Evolutionary conservation across 2,329 filamentous ascomycete species (phyloP), one percentile per base, ranked within the genome.

Genomic region (Fusarium secorum): DNA sequence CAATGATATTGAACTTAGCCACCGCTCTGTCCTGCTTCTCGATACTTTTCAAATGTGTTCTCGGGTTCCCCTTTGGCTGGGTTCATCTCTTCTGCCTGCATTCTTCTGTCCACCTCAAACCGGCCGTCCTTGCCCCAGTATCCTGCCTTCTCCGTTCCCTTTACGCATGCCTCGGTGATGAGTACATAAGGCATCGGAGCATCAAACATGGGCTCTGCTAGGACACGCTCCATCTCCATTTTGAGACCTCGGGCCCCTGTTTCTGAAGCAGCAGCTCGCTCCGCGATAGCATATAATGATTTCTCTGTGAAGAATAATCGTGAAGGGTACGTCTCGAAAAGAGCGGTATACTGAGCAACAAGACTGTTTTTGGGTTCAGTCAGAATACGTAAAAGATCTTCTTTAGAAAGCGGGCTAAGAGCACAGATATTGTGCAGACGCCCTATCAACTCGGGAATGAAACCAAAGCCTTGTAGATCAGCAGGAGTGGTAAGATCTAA

Each of bases 361-460:
- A 99, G 87, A 57, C 91, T 93, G 82, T 98, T 97, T 63, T 93
- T 90, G 2, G 96, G 96, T 79, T 98, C 95, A 0, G 94, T 98
- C 41, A 99, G 86, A 68, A 99, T 96, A 56, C 95, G 90, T 56
- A 95, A 89, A 17, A 99, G 89, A 64, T 91, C 88, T 28, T 85
- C 78, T 18, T 86, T 83, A 4, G 88, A 88, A 2, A 99, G 86
- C 0, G 94, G 90, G 18, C 93, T 91, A 0, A 99, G 87, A 1
- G 96, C 93, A 66, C 94, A 94, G 52, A 94, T 92, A 64, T 97
- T 93, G 56, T 97, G 95, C 51, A 99, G 90, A 22, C 96, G 92
- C n/a, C 96, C 96, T 57, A 98, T 92, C n/a, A 98, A 86, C 81
- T 98, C 95, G 1, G 95, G 95, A 58, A 98, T 98, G 78, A 98